Evolutionary conservation across 2,329 filamentous ascomycete species (phyloP).

Genomic region (Colletotrichum graminicola): DNA sequence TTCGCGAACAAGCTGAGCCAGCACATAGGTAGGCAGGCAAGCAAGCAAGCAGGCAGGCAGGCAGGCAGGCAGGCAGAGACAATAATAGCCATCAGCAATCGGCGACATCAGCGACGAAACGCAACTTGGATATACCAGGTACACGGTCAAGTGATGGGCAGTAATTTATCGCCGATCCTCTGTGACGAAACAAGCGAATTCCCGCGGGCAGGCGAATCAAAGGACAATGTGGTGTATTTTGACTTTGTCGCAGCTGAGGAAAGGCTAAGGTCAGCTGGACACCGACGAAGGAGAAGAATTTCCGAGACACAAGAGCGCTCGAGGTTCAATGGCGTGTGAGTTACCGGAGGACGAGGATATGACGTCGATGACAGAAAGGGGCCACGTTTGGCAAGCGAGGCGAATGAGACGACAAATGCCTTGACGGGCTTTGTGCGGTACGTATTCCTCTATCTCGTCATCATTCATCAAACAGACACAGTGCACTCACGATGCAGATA

Average conservation of each 20-base stretch:
- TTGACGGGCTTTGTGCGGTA: background rate
- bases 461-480: too few species aligned
- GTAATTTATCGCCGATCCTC: conserved; percentile 28
- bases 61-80: too few species aligned
- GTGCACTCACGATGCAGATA: background rate
- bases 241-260: conserved; percentile 39
- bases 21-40: too few species aligned
- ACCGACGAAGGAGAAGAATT: conserved; percentile 9
- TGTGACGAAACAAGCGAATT: conserved; percentile 28
- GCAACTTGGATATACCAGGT: conserved; percentile 33
- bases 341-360: background rate
- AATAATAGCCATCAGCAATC: conserved; percentile 3
- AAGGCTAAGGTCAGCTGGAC: conserved; percentile 41
- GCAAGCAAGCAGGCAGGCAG: too few species aligned
- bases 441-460: conserved; percentile 8
- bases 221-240: conserved; percentile 26
- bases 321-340: conserved; percentile 16
- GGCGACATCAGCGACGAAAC: conserved; percentile 10
- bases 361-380: conserved; percentile 1
- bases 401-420: background rate
- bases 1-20: background rate
- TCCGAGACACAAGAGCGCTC: conserved; percentile 24
- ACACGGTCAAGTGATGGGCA: conserved; percentile 30
- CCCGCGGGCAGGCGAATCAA: conserved; percentile 18
- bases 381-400: conserved; percentile 35